Evolutionary conservation across 805 yeast species (phyloP).

Genomic region (Pichia phayaonensis): DNA sequence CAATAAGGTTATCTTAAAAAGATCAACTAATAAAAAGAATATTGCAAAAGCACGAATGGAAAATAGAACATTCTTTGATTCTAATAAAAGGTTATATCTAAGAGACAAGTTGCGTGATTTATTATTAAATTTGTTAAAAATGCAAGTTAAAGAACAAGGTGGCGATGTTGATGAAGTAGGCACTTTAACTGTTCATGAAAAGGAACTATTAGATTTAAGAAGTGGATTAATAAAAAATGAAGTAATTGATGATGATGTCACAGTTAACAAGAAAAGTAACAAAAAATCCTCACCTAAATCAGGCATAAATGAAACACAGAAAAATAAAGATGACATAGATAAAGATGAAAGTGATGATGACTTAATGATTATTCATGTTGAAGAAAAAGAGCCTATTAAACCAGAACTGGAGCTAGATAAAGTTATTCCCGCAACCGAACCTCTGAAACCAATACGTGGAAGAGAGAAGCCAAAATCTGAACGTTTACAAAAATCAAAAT

Average conservation of each 20-base stretch:
- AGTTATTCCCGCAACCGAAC: neutral
- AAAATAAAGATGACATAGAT: neutral
- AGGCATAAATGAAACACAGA: neutral
- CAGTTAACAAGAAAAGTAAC: neutral
- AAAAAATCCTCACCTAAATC: neutral
- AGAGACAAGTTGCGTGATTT: slow-evolving; percentile 20
- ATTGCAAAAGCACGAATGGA: slow-evolving; percentile 8
- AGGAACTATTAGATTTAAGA: neutral
- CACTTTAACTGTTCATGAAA: slow-evolving; percentile 1
- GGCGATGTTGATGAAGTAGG: slow-evolving; percentile 22
- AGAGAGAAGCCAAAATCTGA: neutral
- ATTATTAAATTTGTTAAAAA: slow-evolving; percentile 20
- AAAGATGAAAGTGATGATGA: slow-evolving; percentile 10
- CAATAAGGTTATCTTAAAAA: slow-evolving; percentile 15
- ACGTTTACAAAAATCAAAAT: neutral
- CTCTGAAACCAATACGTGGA: neutral
- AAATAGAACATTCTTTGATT: slow-evolving; percentile 17
- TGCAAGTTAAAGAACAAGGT: slow-evolving; percentile 21
- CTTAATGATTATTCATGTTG: slow-evolving; percentile 8
- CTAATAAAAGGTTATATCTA: slow-evolving; percentile 20
- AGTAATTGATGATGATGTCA: neutral
- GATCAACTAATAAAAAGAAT: slow-evolving; percentile 6
- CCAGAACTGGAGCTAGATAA: slow-evolving; percentile 2
- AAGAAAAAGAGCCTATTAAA: slow-evolving; percentile 1
- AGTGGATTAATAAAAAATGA: neutral